These are phyloP conservation scores for Pezicula radicicola DNA, from an alignment of 2,329 filamentous ascomycete species.

Conservation along the genomic window DNA sequence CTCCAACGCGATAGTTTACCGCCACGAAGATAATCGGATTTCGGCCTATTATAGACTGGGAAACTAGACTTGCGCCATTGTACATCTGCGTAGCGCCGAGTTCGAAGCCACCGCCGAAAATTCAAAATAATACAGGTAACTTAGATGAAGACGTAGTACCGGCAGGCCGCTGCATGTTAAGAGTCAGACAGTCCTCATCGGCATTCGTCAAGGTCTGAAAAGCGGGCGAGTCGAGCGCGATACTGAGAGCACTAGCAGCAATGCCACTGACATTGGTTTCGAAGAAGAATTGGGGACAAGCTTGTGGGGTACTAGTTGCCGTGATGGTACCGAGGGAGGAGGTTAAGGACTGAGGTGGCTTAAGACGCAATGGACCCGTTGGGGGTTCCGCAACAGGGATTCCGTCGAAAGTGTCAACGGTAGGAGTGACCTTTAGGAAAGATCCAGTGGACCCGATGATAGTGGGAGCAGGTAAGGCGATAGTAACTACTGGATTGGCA, in stretches of 20 bases:
- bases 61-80: conserved; percentile 40
- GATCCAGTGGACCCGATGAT: conserved; percentile 16
- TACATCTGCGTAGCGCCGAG: conserved; percentile 49
- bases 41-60: conserved; percentile 39
- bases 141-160: conserved; percentile 53
- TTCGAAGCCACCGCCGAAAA: conserved; percentile 66
- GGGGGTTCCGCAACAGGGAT: conserved; percentile 76
- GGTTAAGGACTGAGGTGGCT: conserved; percentile 61
- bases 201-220: conserved; percentile 52
- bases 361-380: conserved; percentile 63
- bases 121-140: conserved; percentile 68
- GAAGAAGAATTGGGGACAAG: conserved; percentile 72
- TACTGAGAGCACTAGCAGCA: conserved; percentile 40
- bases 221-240: conserved; percentile 50
- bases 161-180: conserved; percentile 57
- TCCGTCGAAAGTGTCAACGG: conserved; percentile 66
- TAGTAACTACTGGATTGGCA: no score
- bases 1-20: conserved; percentile 74
- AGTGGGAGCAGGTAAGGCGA: no score
- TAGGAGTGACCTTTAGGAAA: no score
- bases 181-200: conserved; percentile 61
- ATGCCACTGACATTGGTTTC: conserved; percentile 41
- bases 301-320: conserved; percentile 53
- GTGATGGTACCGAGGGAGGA: conserved; percentile 56
- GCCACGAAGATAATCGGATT: conserved; percentile 73